Percentiles rank a stretch among this genome's conserved stretches.
Evolutionary conservation across 2,329 filamentous ascomycete genomes (phyloP).

Genomic region (Penicillium sp.): DNA sequence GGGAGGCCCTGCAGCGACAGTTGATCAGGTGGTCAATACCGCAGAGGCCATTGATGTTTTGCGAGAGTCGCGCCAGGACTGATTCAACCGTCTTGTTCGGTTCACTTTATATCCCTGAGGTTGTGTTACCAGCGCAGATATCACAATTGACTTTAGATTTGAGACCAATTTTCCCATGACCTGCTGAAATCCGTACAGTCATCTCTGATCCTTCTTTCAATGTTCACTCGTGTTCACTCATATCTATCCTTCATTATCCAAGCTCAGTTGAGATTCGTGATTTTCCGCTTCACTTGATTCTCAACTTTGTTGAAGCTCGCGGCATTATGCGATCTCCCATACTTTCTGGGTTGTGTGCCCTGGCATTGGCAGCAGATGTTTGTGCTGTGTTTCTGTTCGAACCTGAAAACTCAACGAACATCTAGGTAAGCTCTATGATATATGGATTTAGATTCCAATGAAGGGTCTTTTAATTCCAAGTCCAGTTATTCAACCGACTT

Average conservation of each 20-base stretch:
- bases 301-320: neutral
- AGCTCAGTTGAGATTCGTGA: neutral
- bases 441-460: neutral
- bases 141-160: neutral
- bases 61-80: neutral
- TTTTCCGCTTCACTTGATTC: neutral
- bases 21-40: slow-evolving; percentile 5
- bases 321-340: neutral
- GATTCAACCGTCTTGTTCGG: neutral
- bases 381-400: neutral
- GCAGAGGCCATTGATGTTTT: slow-evolving; percentile 1
- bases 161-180: neutral
- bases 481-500: neutral
- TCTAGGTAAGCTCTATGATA: neutral
- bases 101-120: neutral
- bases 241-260: neutral
- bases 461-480: neutral
- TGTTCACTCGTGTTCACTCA: neutral
- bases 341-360: neutral
- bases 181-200: neutral
- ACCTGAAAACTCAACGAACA: neutral
- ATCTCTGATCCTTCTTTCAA: neutral
- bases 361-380: neutral
- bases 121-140: neutral
- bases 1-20: slow-evolving; percentile 2